Evolutionary conservation across 2,329 filamentous ascomycete genomes (phyloP), one percentile per base, ranked within the genome.

Genomic region (Calycina herbarum): DNA sequence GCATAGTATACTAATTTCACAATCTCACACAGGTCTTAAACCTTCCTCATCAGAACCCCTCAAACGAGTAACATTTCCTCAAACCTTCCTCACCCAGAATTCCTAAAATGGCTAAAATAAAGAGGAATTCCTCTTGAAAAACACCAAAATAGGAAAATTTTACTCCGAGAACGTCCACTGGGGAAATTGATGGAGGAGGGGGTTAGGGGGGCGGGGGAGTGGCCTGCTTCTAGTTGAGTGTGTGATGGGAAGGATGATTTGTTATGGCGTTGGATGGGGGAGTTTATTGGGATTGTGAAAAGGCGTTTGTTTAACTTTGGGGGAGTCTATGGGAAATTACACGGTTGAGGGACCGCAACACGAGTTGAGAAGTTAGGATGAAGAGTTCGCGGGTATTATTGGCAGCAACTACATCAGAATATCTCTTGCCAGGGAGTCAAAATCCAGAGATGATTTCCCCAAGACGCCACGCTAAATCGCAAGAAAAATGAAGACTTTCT

Each of bases 111-210:
- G 27, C 27, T 3, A 3, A 29, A 29, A 29, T 29, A 2, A 29
- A 29, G 27, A 29, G 27, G 27, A 29, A 29, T 29, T 29, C 27
- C 27, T 29, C 27, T 29, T 29, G 27, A 4, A 29, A 29, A 29
- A 29, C 27, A 29, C 27, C 27, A 29, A 29, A 29, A 29, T 29
- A 29, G 27, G 27, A 29, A 29, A 29, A 29, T 29, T 29, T 29
- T 3, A 29, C 27, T 29, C 27, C 27, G 27, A 3, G 27, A 29
- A 29, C 27, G 27, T 29, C 27, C 27, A 20, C 20, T 89, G 63
- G 81, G 85, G 70, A 79, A 81, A 71, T 83, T 97, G 75, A 82
- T 85, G 66, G 82, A 86, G 66, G 82, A 79, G 67, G 76, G 83
- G 65, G 75, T 78, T 7, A 72, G 70, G 61, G 72, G 68, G 29